phyloP scores from a whole-genome alignment of 208 protist species.

The Crithidia thermophila region DNA sequence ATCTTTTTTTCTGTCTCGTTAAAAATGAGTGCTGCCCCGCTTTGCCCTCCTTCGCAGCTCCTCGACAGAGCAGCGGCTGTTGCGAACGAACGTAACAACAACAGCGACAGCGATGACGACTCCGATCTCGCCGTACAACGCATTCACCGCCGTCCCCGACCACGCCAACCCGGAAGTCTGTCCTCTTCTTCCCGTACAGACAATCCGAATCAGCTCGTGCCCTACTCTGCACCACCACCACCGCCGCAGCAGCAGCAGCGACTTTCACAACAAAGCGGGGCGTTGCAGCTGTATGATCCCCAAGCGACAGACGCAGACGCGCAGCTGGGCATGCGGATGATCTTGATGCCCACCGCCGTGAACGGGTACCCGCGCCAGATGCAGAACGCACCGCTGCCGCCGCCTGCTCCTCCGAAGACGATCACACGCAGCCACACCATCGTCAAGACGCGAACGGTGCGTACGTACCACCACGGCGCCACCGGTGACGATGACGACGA shows the following conservation, averaged over 20 bases:
- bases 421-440: conserved; percentile 20
- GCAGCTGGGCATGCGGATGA: conserved; percentile 17
- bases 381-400: conserved; percentile 4
- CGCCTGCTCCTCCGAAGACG: conserved; percentile 8
- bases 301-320: neutral
- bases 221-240: no score
- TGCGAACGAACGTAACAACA: no score
- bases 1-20: no score
- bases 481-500: neutral
- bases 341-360: neutral
- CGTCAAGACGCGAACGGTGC: conserved; percentile 16
- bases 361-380: conserved; percentile 7
- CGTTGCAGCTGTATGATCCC: conserved; percentile 5
- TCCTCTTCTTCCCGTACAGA: no score
- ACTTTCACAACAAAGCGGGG: neutral
- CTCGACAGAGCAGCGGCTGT: no score
- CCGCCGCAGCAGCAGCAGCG: neutral
- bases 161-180: no score
- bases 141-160: no score
- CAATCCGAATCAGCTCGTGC: no score
- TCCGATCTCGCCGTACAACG: no score
- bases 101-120: no score
- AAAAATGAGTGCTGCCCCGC: no score
- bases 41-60: no score
- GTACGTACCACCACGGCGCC: conserved; percentile 46